phyloP scores from a whole-genome alignment of 495 filamentous ascomycete genomes.

The Neurospora sublineolata region DNA sequence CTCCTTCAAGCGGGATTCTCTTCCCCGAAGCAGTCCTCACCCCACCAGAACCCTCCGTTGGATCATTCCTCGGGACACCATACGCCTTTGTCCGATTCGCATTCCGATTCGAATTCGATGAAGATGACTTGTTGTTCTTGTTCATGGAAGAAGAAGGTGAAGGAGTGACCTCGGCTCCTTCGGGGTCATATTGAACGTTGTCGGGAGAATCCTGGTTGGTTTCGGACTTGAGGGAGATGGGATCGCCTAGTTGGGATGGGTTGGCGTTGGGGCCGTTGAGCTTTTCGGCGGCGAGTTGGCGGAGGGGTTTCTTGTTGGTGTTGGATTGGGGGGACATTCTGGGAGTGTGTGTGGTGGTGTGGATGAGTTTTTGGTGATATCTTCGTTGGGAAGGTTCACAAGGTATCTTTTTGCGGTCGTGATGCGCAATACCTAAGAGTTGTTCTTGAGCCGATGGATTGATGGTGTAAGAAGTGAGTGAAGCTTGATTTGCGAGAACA shows the following conservation, averaged over 20 bases:
- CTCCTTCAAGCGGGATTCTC: background rate
- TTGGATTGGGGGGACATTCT: background rate
- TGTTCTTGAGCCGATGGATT: background rate
- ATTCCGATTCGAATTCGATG: background rate
- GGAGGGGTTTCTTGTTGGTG: conserved; percentile 9
- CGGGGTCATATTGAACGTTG: background rate
- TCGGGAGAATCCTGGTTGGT: conserved; percentile 9
- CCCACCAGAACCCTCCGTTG: background rate
- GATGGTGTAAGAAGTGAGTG: background rate
- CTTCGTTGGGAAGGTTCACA: background rate
- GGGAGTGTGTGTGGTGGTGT: background rate
- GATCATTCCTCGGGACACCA: background rate
- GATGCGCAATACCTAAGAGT: background rate
- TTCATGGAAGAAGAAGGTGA: background rate
- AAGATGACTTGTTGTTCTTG: background rate
- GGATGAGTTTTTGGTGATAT: background rate
- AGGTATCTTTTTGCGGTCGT: background rate
- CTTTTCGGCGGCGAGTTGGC: conserved; percentile 23
- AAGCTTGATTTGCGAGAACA: background rate
- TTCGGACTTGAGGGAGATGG: conserved; percentile 31
- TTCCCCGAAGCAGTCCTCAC: background rate
- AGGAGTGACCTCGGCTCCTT: background rate
- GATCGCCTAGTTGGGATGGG: conserved; percentile 31
- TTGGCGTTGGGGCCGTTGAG: conserved; percentile 25
- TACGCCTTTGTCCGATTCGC: background rate